Evolutionary conservation across 2,329 filamentous ascomycete genomes (phyloP).

Genomic region (Talaromyces sp.): DNA sequence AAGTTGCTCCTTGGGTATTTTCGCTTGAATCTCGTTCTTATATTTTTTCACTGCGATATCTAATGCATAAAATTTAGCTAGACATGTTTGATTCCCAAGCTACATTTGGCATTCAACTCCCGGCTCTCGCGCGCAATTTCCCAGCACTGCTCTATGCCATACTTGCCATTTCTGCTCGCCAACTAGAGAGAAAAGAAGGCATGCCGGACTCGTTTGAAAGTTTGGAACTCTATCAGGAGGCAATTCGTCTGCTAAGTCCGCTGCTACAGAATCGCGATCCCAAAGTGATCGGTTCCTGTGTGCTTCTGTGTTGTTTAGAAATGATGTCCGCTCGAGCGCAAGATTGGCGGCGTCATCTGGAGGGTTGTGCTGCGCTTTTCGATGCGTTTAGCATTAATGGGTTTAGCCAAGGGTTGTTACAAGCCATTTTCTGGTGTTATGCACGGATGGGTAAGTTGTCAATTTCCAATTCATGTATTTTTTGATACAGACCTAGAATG

Average conservation of each 20-base stretch:
- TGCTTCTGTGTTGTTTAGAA: constrained; percentile 54
- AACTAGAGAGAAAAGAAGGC: constrained; percentile 51
- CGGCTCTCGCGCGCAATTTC: constrained; percentile 48
- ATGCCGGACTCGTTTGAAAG: constrained; percentile 48
- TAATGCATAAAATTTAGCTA: constrained; percentile 31
- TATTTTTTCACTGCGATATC: background rate
- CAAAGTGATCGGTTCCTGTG: constrained; percentile 52
- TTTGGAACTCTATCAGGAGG: constrained; percentile 53
- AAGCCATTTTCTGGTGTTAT: constrained; percentile 59
- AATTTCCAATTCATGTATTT: background rate
- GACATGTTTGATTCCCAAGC: constrained; percentile 56
- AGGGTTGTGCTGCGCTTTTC: constrained; percentile 55
- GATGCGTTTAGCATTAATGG: constrained; percentile 52
- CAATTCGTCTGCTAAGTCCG: constrained; percentile 49
- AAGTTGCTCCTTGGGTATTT: constrained; percentile 49
- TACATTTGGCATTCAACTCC: constrained; percentile 52
- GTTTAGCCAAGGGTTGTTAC: constrained; percentile 49
- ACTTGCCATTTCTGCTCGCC: constrained; percentile 53
- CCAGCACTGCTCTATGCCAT: constrained; percentile 49
- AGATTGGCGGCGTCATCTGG: constrained; percentile 56
- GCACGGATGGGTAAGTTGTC: constrained; percentile 50
- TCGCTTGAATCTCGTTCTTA: background rate
- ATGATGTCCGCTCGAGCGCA: constrained; percentile 51
- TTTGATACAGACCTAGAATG: background rate
- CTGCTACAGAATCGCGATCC: constrained; percentile 48